Evolutionary conservation across 2,329 filamentous ascomycete species (phyloP).

Genomic region (Colletotrichum sp.): DNA sequence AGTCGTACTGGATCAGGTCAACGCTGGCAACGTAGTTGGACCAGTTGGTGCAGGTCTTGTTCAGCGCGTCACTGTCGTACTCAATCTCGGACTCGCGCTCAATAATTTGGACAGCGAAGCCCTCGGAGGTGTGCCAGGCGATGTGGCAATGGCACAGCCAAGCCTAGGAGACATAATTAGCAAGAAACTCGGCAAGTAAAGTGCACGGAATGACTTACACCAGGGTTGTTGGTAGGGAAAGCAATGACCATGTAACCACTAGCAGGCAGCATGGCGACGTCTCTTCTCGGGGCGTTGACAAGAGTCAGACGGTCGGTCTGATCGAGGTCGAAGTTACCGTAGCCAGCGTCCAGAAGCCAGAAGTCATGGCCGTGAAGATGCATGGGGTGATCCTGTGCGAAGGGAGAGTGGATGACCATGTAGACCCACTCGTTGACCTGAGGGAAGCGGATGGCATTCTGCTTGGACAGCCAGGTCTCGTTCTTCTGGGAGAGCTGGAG

Average conservation of each 20-base stretch:
- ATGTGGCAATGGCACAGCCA: constrained; percentile 59
- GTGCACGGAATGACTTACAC: constrained; percentile 24
- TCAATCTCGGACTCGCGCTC: constrained; percentile 24
- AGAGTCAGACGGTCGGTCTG: constrained; percentile 13
- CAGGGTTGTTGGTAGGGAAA: constrained; percentile 54
- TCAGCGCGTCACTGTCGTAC: constrained; percentile 12
- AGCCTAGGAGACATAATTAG: background rate
- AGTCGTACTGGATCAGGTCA: background rate
- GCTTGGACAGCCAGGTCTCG: constrained; percentile 23
- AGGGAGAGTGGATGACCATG: constrained; percentile 29
- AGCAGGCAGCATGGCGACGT: constrained; percentile 52
- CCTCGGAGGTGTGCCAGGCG: constrained; percentile 43
- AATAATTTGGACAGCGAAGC: constrained; percentile 27
- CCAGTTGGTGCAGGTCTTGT: constrained; percentile 21
- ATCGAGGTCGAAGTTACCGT: constrained; percentile 13
- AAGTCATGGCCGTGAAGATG: constrained; percentile 43
- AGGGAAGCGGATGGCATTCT: constrained; percentile 32
- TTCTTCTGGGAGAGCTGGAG: constrained; percentile 24
- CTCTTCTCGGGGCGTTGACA: constrained; percentile 55
- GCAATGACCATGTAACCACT: constrained; percentile 54
- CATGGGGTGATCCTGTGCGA: constrained; percentile 35
- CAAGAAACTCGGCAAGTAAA: background rate
- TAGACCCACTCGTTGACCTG: constrained; percentile 32
- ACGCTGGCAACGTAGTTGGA: background rate
- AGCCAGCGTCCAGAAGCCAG: constrained; percentile 24